These are phyloP conservation scores for Cystobasidium onofrii DNA, from an alignment of 768 basidiomycete species.

Conservation along the genomic window DNA sequence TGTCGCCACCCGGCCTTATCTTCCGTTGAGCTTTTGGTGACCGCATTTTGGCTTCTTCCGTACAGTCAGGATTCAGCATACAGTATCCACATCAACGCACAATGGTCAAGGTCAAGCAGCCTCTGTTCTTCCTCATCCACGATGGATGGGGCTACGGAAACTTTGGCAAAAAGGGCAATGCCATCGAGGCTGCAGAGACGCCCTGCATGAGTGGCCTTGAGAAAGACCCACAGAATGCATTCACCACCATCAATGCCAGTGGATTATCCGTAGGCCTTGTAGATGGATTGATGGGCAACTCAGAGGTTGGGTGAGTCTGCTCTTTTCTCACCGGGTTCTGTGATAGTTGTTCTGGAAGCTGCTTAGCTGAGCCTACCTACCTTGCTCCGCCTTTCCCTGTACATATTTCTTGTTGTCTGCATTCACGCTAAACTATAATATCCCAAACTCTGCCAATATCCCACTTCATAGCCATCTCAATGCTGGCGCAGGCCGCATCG, in stretches of 20 bases:
- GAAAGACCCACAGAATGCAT: conserved; percentile 56
- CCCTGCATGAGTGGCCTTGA: conserved; percentile 83
- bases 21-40: neutral
- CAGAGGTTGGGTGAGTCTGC: conserved; percentile 88
- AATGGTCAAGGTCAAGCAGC: conserved; percentile 3
- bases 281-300: conserved; percentile 96
- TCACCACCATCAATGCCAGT: conserved; percentile 67
- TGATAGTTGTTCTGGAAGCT: too few species aligned
- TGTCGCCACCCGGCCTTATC: neutral
- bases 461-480: conserved; percentile 80
- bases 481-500: conserved; percentile 85
- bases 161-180: conserved; percentile 65
- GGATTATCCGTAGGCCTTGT: conserved; percentile 85
- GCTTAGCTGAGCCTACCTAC: too few species aligned
- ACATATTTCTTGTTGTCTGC: neutral
- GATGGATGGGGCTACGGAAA: conserved; percentile 88
- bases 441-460: too few species aligned
- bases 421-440: too few species aligned
- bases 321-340: too few species aligned
- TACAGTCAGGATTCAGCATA: neutral
- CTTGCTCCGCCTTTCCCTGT: neutral
- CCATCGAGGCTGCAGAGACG: conserved; percentile 74
- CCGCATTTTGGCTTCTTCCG: neutral
- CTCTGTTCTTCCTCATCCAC: conserved; percentile 55
- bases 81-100: neutral